Conservation (phyloP, 768 basidiomycete species). For the Scleroderma bovista region DNA sequence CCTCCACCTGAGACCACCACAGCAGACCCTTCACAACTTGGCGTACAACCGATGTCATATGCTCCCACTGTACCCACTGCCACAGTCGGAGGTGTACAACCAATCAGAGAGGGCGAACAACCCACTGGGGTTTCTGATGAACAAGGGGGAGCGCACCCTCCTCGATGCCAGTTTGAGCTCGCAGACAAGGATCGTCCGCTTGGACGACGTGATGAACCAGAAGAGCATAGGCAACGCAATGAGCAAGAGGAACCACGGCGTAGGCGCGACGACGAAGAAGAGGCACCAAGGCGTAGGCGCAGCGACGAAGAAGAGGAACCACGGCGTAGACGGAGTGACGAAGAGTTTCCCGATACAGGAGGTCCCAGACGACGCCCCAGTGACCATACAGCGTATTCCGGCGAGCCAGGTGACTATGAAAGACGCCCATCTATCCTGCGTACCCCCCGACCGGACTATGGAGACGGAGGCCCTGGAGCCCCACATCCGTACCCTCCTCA, state of each 20-base stretch:
- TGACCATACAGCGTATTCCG: constrained; percentile 9
- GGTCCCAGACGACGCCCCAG: constrained; percentile 8
- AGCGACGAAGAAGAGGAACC: background rate
- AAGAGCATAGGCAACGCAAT: no score
- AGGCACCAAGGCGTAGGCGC: no score
- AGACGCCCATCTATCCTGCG: constrained; percentile 7
- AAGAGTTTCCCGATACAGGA: background rate
- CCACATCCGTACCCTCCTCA: constrained; percentile 3
- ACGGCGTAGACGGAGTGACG: background rate
- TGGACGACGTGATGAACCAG: no score
- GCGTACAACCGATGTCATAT: background rate
- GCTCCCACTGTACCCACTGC: background rate
- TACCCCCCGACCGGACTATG: constrained; percentile 5
- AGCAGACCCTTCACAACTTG: background rate
- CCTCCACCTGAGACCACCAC: background rate
- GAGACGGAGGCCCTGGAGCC: constrained; percentile 7
- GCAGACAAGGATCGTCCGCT: no score
- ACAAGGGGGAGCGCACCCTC: background rate
- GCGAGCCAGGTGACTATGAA: constrained; percentile 10
- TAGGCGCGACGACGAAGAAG: no score
- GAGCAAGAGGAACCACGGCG: no score
- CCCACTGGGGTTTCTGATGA: background rate
- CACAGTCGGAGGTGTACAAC: no score
- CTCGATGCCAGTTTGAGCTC: no score
- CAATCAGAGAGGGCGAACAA: constrained; percentile 8